These are phyloP conservation scores for Yamadazyma sp. DNA, from an alignment of 805 yeast genomes.

Conservation along the genomic window DNA sequence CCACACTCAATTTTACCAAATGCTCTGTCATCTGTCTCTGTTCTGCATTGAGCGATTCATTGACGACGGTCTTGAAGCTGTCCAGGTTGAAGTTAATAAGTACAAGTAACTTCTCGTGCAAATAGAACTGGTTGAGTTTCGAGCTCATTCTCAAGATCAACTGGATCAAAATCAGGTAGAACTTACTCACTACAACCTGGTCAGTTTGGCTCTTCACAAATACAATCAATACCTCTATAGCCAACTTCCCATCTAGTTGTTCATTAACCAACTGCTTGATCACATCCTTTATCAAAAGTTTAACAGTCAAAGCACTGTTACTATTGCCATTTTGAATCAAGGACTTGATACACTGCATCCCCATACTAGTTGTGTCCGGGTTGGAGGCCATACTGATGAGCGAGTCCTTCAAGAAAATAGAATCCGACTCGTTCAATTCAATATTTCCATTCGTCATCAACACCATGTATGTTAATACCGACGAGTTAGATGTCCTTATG, in stretches of 20 bases:
- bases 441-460: constrained; percentile 37
- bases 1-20: constrained; percentile 34
- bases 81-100: constrained; percentile 46
- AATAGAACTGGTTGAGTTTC: constrained; percentile 27
- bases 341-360: constrained; percentile 59
- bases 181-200: constrained; percentile 28
- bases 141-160: constrained; percentile 31
- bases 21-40: constrained; percentile 46
- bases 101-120: constrained; percentile 48
- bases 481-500: constrained; percentile 18
- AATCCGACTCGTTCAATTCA: constrained; percentile 24
- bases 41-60: constrained; percentile 31
- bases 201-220: constrained; percentile 36
- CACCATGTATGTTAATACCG: constrained; percentile 34
- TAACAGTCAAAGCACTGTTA: constrained; percentile 34
- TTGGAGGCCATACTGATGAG: constrained; percentile 25
- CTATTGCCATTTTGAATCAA: constrained; percentile 41
- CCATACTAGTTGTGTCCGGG: constrained; percentile 26
- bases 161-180: constrained; percentile 37
- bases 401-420: constrained; percentile 20
- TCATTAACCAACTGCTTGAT: constrained; percentile 28
- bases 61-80: constrained; percentile 50
- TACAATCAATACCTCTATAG: constrained; percentile 51
- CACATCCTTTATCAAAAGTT: constrained; percentile 46
- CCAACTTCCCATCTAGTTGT: constrained; percentile 20